Evolutionary conservation across 2,329 filamentous ascomycete species (phyloP), one percentile per base, ranked within the genome.

Genomic region (Leptographium lundbergii): DNA sequence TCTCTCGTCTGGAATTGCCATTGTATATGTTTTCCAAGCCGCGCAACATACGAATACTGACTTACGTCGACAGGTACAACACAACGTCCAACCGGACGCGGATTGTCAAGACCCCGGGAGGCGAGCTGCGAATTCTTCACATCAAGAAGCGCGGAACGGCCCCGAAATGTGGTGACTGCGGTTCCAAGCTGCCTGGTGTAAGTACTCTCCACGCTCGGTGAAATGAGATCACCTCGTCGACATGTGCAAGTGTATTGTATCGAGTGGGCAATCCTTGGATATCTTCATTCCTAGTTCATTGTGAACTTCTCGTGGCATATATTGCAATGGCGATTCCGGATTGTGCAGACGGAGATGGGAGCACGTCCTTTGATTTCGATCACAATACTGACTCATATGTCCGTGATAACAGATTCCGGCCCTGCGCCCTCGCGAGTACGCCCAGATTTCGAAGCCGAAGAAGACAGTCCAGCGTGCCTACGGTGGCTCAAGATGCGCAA

Each of bases 401-500:
- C 19, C 17, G 13, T 55, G 22, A 5, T 14, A 52, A 48, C 34
- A 65, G 63, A 95, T 72, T 39, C 95, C 94, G 71, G 94, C 95
- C 71, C 92, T 99, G 74, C 91, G 94, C 75, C 94, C 94, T 73
- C 91, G 91, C 81, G 89, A 99, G 83, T 99, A 99, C 81, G 81
- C 94, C 70, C 86, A 88, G 75, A 88, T 99, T 80, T 96, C 91
- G 74, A 91, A 92, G 80, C 92, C 95, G 75, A 91, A 96, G 87
- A 99, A 99, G 90, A 96, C 90, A 71, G 94, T 99, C 75, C 89
- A 94, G 82, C 91, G 94, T 72, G 91, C 94, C 72, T 99, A 99
- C 77, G 91, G 94, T 77, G 94, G 94, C 73, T 96, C 91, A 72
- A 89, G 94, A 85, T 99, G 94, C 83, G 91, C 88, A 74, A 94